These are phyloP conservation scores for Elongisporangium undulatum DNA, from an alignment of 352 stramenopile genomes.

Conservation along the genomic window DNA sequence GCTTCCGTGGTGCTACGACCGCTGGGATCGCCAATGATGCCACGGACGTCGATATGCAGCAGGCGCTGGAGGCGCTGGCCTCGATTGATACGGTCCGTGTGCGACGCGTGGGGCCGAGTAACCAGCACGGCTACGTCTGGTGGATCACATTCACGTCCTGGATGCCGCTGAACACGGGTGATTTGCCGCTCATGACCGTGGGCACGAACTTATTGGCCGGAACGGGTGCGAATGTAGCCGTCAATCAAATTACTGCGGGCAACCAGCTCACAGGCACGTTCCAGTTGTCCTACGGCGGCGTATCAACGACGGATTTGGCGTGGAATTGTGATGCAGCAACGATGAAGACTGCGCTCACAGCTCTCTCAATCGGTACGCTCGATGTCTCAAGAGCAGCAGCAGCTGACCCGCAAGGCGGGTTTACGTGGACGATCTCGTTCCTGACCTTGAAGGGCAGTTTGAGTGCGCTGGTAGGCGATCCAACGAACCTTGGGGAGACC, in stretches of 20 bases:
- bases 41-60: constrained; percentile 58
- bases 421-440: constrained; percentile 95
- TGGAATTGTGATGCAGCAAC: constrained; percentile 65
- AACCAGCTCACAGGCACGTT: constrained; percentile 76
- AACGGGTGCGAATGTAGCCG: constrained; percentile 24
- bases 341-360: constrained; percentile 64
- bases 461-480: constrained; percentile 20
- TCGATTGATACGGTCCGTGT: constrained; percentile 66
- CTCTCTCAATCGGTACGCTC: constrained; percentile 47
- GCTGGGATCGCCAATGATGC: constrained; percentile 82
- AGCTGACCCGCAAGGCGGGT: constrained; percentile 83
- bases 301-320: constrained; percentile 66
- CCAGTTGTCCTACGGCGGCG: constrained; percentile 37
- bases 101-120: constrained; percentile 37
- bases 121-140: constrained; percentile 70
- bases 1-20: constrained; percentile 86
- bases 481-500: constrained; percentile 42
- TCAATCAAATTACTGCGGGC: constrained; percentile 31
- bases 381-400: constrained; percentile 51
- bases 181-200: constrained; percentile 56
- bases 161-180: constrained; percentile 38
- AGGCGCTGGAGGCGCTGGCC: constrained; percentile 46
- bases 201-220: constrained; percentile 28
- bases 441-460: constrained; percentile 61
- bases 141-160: constrained; percentile 73